Evolutionary conservation across 106 monocot species (phyloP), one percentile per base, ranked within the genome.

Genomic region (Cymbidium sinense): DNA sequence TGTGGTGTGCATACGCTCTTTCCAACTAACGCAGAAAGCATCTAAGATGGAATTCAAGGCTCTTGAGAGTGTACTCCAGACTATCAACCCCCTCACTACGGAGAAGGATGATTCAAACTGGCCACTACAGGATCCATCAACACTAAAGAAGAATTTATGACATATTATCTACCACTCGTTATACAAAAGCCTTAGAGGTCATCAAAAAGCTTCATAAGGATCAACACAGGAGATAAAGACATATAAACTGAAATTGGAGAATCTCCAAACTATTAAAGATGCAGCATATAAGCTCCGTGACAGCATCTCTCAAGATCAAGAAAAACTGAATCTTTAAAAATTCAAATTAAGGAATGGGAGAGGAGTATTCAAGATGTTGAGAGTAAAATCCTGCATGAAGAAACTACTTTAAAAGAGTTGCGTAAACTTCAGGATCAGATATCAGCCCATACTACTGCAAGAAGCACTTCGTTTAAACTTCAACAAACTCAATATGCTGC

Each of bases 31-130:
- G 0, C 98, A 99, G 82, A 99, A 99, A 85, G 92, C 94, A 5
- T 99, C 98, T 11, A 99, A 95, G 82, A 89, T 99, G 98, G 98
- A 99, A 89, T 99, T 94, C 82, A 99, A 99, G 83, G 98, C 98
- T 61, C 88, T 99, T 37, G 98, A 99, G 81, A 99, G 98, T 62
- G 98, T 99, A n/a, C 89, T 99, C 25, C 98, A 99, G 87, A 99
- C 98, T 19, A 99, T 99, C 77, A 99, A 92, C 58, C 98, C n/a
- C 98, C 4, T 94, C 77, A 89, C 90, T 13, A 94, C 94, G 25
- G 98, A 99, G 89, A 93, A 99, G 78, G 98, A 99, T 72, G 98
- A 99, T 5, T 94, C 98, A n/a, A 99, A 99, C 78, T 99, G 98
- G 98, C 98, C 98, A 0, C 51, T 99, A 54, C 98, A 99, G 74